Conservation (phyloP, 371 early-diverging fungal genomes). For the Neoconidiobolus thromboides region DNA sequence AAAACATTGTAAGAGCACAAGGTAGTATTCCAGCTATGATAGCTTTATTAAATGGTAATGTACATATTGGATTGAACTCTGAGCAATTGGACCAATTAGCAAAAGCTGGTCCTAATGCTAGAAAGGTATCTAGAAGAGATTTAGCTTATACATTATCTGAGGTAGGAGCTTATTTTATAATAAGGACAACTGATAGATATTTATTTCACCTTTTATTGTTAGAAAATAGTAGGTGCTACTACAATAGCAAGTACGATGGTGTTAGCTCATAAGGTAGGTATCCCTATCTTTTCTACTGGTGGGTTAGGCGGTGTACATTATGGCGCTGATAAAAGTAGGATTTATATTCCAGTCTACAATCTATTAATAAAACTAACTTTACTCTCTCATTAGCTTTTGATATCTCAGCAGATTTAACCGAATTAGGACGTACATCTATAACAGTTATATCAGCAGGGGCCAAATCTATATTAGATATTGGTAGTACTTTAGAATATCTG, state of each 20-base stretch:
- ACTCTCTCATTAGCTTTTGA: slow-evolving; percentile 36
- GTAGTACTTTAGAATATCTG: slow-evolving; percentile 72
- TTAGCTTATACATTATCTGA: slow-evolving; percentile 49
- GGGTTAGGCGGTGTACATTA: slow-evolving; percentile 95
- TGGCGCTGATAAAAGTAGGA: slow-evolving; percentile 47
- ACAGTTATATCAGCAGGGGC: slow-evolving; percentile 89
- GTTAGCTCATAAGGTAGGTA: slow-evolving; percentile 64
- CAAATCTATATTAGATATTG: slow-evolving; percentile 84
- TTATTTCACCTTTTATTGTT: not conserved
- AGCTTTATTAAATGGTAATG: slow-evolving; percentile 64
- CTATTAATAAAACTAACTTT: not conserved
- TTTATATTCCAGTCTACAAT: not conserved
- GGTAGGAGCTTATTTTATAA: slow-evolving; percentile 12
- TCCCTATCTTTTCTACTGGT: slow-evolving; percentile 82
- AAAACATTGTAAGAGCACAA: slow-evolving; percentile 41
- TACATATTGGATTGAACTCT: not conserved
- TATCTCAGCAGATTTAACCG: slow-evolving; percentile 79
- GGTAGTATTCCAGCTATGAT: slow-evolving; percentile 80
- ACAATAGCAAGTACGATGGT: slow-evolving; percentile 84
- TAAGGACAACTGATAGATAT: not conserved
- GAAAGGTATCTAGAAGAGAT: slow-evolving; percentile 73
- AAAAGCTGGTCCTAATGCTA: slow-evolving; percentile 31
- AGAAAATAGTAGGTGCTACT: slow-evolving; percentile 60
- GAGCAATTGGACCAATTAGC: slow-evolving; percentile 46
- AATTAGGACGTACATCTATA: slow-evolving; percentile 73